Base-by-base conservation (phyloP, 345 rosid genomes). In the Alliaria petiolata region DNA sequence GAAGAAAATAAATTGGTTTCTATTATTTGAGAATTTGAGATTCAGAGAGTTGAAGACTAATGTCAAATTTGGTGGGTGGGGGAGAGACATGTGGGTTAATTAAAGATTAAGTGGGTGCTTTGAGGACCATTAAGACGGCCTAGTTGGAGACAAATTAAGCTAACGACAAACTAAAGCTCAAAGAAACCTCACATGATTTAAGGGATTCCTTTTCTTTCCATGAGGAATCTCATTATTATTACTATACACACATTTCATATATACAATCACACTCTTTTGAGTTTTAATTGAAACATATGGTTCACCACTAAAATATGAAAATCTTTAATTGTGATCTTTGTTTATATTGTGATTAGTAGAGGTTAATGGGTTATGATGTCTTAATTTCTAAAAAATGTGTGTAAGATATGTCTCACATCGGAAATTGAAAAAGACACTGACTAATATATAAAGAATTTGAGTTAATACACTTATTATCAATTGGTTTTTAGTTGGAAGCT, bases 61-160 rank as follows among this genome's bases (percentile, higher is more conserved):
- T 67, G 63, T 42, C 40, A 42, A 59, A 59, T 39, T 50, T 31
- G 15, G 25, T 22, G 25, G 25, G 25, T 22, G 25, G 25, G 20
- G 45, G 45, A 38, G 55, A 58, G 72, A 52, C 70, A 68, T 54
- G 74, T 75, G 74, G 58, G 64, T 67, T 61, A 35, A 30, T 60
- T 75, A 75, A 60, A 49, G 62, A 69, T 68, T 8, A 75, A 67
- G 69, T 66, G 73, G 72, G 3, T 66, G 57, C 55, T 61, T 68
- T 75, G 53, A 68, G 56, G 70, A 46, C 74, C 69, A 75, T 68
- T 75, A 75, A 75, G 68, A 75, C 56, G 57, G 63, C 69, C 54
- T 60, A 52, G 44, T 61, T 68, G 28, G 8, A 53, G 69, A 68
- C 74, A 75, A 28, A 44, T 61, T 75, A 75, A 36, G 67, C 58